Evolutionary conservation across 441 rosid species (phyloP), one percentile per base, ranked within the genome.

Genomic region (Erodium texanum): DNA sequence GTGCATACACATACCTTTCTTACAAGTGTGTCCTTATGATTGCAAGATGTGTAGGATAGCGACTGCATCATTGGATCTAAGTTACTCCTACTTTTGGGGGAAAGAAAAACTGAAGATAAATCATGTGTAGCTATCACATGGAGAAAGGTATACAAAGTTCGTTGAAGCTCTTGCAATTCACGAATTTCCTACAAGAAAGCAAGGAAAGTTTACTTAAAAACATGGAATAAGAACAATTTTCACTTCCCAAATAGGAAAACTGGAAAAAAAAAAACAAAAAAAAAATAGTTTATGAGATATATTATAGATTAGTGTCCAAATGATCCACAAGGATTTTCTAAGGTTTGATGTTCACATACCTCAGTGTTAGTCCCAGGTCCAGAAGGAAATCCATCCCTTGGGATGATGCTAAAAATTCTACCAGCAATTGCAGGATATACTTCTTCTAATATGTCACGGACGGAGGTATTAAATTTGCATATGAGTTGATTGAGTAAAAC

Each of bases 81-180:
- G 66, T 62, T 66, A 16, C 64, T 69, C 45, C 23, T 41, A 67
- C 74, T 66, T 24, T 70, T 70, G 77, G 71, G 71, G 6, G 74
- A 74, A 52, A 74, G 41, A 43, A 74, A 74, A 50, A 74, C 68
- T 36, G 71, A 70, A 41, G 77, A 74, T 9, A 74, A 69, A 54
- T 67, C 77, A 32, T 74, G 74, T 54, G 69, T 74, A 18, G 65
- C 69, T 27, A 74, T 74, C 29, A 65, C 77, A 45, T 74, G 64
- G 11, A 74, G 74, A 70, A 70, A 74, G 11, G 77, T 74, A 50
- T 74, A 74, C 10, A 74, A 54, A 12, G 74, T 59, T 63, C 71
- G 72, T 70, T 74, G 77, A 36, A 74, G 77, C 74, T 70, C 77
- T 70, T 74, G 77, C 62, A 74, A 12, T 56, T 74, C 77, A 12